A percentile compares a stretch with the other conserved stretches of the same genome.
These are phyloP conservation scores for Rehmannia glutinosa DNA, from an alignment of 257 asterid genomes.

Conservation along the genomic window DNA sequence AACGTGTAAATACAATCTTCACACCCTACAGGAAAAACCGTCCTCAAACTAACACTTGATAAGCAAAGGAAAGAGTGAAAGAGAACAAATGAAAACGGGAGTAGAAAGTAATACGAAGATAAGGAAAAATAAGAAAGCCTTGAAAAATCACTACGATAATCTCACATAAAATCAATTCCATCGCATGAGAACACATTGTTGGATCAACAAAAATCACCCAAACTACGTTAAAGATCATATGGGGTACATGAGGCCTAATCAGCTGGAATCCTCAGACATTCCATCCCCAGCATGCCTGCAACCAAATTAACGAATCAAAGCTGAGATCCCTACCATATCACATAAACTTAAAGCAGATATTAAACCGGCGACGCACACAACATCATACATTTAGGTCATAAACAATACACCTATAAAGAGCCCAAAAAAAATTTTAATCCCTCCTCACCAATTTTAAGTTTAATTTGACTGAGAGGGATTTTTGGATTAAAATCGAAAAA, in stretches of 20 bases:
- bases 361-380: too few species aligned
- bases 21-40: constrained; percentile 16
- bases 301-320: constrained; percentile 12
- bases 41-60: background rate
- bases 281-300: constrained; percentile 77
- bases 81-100: background rate
- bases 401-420: too few species aligned
- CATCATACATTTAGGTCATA: too few species aligned
- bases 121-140: constrained; percentile 11
- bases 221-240: constrained; percentile 22
- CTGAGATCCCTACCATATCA: background rate
- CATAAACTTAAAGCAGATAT: background rate
- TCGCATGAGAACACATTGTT: background rate
- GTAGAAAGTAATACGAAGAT: background rate
- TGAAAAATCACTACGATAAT: constrained; percentile 19
- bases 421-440: too few species aligned
- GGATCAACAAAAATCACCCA: constrained; percentile 21
- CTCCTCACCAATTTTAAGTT: too few species aligned
- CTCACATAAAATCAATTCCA: constrained; percentile 25
- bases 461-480: too few species aligned
- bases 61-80: background rate
- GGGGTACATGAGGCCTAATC: constrained; percentile 39
- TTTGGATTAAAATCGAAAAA: too few species aligned
- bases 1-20: constrained; percentile 25
- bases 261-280: constrained; percentile 51